A percentile compares a stretch with the other conserved stretches of the same genome.
Evolutionary conservation across 2,329 filamentous ascomycete species (phyloP).

Genomic region (Colletotrichum sp.): DNA sequence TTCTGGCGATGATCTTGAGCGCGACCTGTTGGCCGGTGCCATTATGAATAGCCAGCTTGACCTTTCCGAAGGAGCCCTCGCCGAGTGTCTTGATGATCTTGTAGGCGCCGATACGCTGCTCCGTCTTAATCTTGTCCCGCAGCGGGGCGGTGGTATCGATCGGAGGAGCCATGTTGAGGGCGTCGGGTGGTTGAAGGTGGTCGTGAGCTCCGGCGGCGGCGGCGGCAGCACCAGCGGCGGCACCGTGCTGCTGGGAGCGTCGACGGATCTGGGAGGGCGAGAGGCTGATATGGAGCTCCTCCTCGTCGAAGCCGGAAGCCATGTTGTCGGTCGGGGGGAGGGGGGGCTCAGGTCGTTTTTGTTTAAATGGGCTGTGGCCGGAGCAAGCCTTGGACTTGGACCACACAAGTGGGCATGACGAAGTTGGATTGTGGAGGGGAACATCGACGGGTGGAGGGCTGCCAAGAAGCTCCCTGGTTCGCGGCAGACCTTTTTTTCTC

Average conservation of each 20-base stretch:
- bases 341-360: constrained; percentile 15
- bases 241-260: constrained; percentile 21
- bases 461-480: constrained; percentile 20
- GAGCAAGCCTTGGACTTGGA: constrained; percentile 19
- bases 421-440: constrained; percentile 22
- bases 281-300: constrained; percentile 76
- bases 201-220: constrained; percentile 23
- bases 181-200: constrained; percentile 26
- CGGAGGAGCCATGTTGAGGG: constrained; percentile 38
- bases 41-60: constrained; percentile 93
- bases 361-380: constrained; percentile 21
- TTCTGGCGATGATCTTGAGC: constrained; percentile 95
- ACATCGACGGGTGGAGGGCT: constrained; percentile 12
- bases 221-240: constrained; percentile 14
- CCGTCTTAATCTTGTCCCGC: constrained; percentile 63
- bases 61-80: constrained; percentile 97
- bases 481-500: background rate
- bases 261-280: constrained; percentile 66
- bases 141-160: constrained; percentile 22
- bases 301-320: constrained; percentile 73
- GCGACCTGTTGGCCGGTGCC: constrained; percentile 95
- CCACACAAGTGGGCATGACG: constrained; percentile 22
- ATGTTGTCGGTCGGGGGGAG: constrained; percentile 35
- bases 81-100: constrained; percentile 88
- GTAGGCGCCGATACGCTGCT: constrained; percentile 91